phyloP scores from a whole-genome alignment of 2,329 filamentous ascomycete species.

The Ustulina deusta region DNA sequence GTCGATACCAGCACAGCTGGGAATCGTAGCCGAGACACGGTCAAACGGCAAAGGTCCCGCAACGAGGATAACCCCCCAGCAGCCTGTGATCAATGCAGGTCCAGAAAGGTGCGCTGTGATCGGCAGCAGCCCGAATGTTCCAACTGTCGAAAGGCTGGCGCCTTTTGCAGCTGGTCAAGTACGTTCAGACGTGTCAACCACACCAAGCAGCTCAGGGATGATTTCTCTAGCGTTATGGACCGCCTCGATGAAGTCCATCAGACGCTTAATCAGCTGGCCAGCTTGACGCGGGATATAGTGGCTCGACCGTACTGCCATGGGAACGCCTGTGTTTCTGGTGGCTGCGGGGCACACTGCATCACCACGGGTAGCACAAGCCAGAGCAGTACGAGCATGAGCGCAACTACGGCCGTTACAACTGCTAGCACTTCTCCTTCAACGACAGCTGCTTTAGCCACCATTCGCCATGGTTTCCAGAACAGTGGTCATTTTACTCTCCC shows the following conservation, averaged over 20 bases:
- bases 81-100: constrained; percentile 28
- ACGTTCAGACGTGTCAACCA: constrained; percentile 29
- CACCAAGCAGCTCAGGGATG: constrained; percentile 27
- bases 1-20: background rate
- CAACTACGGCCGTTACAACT: background rate
- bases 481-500: constrained; percentile 10
- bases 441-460: constrained; percentile 1
- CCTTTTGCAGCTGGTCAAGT: constrained; percentile 25
- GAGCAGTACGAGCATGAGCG: background rate
- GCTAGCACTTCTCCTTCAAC: constrained; percentile 9
- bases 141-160: constrained; percentile 19
- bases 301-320: constrained; percentile 13
- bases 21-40: constrained; percentile 11
- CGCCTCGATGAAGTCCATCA: constrained; percentile 26
- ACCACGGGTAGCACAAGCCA: background rate
- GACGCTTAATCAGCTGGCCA: constrained; percentile 23
- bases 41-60: constrained; percentile 22
- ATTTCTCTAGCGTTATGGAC: constrained; percentile 27
- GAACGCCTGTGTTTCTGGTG: background rate
- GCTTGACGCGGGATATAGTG: constrained; percentile 23
- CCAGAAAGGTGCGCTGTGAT: constrained; percentile 29
- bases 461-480: constrained; percentile 12
- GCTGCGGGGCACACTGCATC: background rate
- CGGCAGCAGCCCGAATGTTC: constrained; percentile 27
- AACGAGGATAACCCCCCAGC: constrained; percentile 28